Conservation (phyloP, 2,329 filamentous ascomycete species). For the Beauveria pseudobassiana region DNA sequence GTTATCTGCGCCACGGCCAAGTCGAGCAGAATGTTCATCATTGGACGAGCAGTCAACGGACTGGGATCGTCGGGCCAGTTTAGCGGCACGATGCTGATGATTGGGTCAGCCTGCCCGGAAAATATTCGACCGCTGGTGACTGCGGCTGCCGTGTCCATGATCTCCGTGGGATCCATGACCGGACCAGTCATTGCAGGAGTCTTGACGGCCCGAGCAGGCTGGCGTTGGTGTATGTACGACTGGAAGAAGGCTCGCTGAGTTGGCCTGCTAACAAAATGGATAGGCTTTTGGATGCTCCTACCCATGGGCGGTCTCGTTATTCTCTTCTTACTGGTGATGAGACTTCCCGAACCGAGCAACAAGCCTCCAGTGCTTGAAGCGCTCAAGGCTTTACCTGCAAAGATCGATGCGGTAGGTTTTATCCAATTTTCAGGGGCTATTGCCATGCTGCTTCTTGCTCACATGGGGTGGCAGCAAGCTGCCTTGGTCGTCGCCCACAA, state of each 20-base stretch:
- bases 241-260: no score
- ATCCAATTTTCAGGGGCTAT: not conserved
- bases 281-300: conserved; percentile 9
- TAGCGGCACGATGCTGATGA: conserved; percentile 4
- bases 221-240: conserved; percentile 11
- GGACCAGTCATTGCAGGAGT: conserved; percentile 9
- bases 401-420: not conserved
- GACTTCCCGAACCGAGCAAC: not conserved
- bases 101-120: not conserved
- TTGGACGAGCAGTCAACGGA: conserved; percentile 8
- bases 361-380: not conserved
- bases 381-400: not conserved
- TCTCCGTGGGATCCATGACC: conserved; percentile 8
- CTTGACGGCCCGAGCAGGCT: conserved; percentile 4
- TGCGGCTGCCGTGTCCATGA: conserved; percentile 2
- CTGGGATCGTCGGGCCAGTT: conserved; percentile 8
- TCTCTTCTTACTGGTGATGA: no score
- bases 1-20: conserved; percentile 1
- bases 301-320: not conserved
- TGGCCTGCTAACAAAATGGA: not conserved
- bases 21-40: conserved; percentile 2
- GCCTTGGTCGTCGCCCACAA: not conserved
- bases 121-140: not conserved
- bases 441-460: not conserved
- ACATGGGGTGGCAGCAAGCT: not conserved